Evolutionary conservation across 2,329 filamentous ascomycete genomes (phyloP).

Genomic region (Fusarium succisae): DNA sequence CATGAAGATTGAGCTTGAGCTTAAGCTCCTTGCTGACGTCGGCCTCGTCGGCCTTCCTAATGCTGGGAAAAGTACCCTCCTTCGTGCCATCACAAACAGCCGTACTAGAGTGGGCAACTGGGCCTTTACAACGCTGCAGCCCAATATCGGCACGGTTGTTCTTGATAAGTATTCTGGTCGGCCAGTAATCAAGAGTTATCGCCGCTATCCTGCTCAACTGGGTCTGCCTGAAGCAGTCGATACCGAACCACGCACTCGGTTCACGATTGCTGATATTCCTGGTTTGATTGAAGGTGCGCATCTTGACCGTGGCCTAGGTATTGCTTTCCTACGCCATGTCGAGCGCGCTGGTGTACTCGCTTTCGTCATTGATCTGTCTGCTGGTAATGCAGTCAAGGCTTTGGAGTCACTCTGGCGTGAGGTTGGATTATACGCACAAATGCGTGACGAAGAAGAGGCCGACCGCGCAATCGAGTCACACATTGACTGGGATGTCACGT

Average conservation of each 20-base stretch:
- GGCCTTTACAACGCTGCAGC: slow-evolving; percentile 96
- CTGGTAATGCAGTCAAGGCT: slow-evolving; percentile 80
- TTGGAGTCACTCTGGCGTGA: slow-evolving; percentile 89
- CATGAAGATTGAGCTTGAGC: slow-evolving; percentile 84
- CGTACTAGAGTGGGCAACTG: slow-evolving; percentile 90
- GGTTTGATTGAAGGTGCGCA: slow-evolving; percentile 93
- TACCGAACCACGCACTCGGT: slow-evolving; percentile 73
- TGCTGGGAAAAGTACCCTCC: slow-evolving; percentile 92
- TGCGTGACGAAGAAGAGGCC: slow-evolving; percentile 77
- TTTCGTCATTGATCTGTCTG: slow-evolving; percentile 88
- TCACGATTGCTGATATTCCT: slow-evolving; percentile 95
- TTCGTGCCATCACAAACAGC: slow-evolving; percentile 87
- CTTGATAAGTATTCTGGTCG: slow-evolving; percentile 87
- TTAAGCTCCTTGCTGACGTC: slow-evolving; percentile 95
- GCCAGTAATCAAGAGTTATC: slow-evolving; percentile 60
- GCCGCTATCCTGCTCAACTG: slow-evolving; percentile 48
- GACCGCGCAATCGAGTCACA: slow-evolving; percentile 67
- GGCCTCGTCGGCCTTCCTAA: slow-evolving; percentile 95
- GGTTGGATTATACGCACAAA: slow-evolving; percentile 85
- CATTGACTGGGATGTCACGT: slow-evolving; percentile 68
- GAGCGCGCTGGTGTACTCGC: slow-evolving; percentile 92
- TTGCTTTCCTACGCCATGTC: slow-evolving; percentile 92
- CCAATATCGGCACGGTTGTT: slow-evolving; percentile 95
- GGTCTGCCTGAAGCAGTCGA: slow-evolving; percentile 55
- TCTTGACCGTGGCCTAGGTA: slow-evolving; percentile 87